Conservation (phyloP, 371 early-diverging fungal species). For the Thermomucor indicae-seudaticae region DNA sequence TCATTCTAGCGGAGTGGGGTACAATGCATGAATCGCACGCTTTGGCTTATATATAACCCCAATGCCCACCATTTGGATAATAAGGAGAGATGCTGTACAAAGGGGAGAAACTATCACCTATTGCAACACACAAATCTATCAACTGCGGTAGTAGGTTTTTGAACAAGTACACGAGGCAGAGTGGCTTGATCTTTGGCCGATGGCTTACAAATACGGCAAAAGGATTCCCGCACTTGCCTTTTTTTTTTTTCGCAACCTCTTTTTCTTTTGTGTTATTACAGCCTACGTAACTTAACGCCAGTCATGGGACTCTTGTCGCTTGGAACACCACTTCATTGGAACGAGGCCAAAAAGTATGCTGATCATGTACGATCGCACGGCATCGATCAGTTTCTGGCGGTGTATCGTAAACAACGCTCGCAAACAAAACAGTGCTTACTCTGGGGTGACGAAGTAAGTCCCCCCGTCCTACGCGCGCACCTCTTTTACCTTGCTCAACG, state of each 20-base stretch:
- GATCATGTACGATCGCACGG: conserved; percentile 91
- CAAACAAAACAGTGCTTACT: conserved; percentile 72
- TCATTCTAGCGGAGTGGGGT: no score
- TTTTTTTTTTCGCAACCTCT: not conserved
- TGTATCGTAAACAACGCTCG: conserved; percentile 79
- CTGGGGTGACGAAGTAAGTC: conserved; percentile 95
- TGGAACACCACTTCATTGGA: conserved; percentile 96
- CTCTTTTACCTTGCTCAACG: not conserved
- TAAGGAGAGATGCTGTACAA: no score
- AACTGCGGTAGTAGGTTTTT: no score
- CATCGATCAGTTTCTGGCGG: conserved; percentile 89
- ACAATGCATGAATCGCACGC: not conserved
- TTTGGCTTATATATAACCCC: no score
- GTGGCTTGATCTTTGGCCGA: conserved; percentile 3
- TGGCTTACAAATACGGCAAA: no score
- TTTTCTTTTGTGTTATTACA: no score
- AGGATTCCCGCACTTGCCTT: not conserved
- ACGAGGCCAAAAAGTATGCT: conserved; percentile 81
- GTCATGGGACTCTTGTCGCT: conserved; percentile 91
- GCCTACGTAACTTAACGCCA: not conserved
- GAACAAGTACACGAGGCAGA: no score
- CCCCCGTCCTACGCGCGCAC: not conserved
- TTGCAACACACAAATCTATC: no score
- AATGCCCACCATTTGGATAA: no score
- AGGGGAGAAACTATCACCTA: no score